Percentiles rank a stretch among this genome's conserved stretches.
phyloP scores from a whole-genome alignment of 768 basidiomycete genomes.

The Lepiota subincarnata region DNA sequence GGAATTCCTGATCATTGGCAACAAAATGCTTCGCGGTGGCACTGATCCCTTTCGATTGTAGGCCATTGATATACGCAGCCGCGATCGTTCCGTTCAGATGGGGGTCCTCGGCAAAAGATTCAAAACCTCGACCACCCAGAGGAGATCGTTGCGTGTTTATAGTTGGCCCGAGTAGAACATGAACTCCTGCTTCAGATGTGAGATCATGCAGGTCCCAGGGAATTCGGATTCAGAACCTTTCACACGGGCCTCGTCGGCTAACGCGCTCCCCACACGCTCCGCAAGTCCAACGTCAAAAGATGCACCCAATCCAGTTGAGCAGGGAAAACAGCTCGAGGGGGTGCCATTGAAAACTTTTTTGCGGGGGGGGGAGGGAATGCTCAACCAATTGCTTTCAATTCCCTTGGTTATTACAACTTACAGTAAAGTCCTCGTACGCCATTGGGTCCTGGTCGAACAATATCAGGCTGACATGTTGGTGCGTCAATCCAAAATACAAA shows the following conservation, averaged over 20 bases:
- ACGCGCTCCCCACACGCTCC: constrained; percentile 40
- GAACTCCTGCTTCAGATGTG: constrained; percentile 24
- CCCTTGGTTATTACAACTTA: constrained; percentile 30
- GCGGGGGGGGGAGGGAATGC: not conserved
- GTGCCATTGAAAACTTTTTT: constrained; percentile 56
- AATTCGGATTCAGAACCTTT: constrained; percentile 29
- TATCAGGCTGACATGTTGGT: not conserved
- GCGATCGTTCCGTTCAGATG: constrained; percentile 52
- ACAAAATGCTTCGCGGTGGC: constrained; percentile 65
- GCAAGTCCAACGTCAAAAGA: constrained; percentile 53
- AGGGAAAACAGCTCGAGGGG: constrained; percentile 54
- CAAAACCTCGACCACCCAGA: constrained; percentile 53
- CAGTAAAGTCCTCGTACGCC: constrained; percentile 45
- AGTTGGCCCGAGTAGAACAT: constrained; percentile 58
- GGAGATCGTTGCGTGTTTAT: constrained; percentile 63
- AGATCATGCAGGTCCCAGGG: not conserved
- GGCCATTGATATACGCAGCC: constrained; percentile 57
- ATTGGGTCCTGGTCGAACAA: constrained; percentile 35
- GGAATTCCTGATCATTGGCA: constrained; percentile 60
- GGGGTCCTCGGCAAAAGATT: constrained; percentile 64
- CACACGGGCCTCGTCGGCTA: constrained; percentile 50
- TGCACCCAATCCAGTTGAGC: constrained; percentile 51
- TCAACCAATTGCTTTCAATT: constrained; percentile 33
- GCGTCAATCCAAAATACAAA: constrained; percentile 13
- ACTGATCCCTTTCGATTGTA: constrained; percentile 54